These are phyloP conservation scores for Aspergillus latus DNA, from an alignment of 2,329 filamentous ascomycete species.

Conservation along the genomic window DNA sequence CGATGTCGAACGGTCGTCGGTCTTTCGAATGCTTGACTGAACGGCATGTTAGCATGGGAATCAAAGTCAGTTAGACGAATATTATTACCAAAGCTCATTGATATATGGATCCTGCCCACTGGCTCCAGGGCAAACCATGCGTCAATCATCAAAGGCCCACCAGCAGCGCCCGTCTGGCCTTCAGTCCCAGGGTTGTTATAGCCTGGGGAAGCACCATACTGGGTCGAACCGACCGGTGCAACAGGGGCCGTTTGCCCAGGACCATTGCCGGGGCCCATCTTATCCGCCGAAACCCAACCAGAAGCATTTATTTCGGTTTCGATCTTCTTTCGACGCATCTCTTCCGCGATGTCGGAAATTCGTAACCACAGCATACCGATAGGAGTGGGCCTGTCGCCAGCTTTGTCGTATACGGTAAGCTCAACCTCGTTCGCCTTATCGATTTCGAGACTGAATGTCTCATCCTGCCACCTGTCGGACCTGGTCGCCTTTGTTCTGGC, in stretches of 20 bases:
- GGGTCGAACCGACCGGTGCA: slow-evolving; percentile 48
- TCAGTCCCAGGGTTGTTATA: slow-evolving; percentile 28
- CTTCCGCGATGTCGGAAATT: slow-evolving; percentile 95
- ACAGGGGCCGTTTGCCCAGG: slow-evolving; percentile 54
- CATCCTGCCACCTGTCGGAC: slow-evolving; percentile 87
- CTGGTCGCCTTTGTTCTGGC: slow-evolving; percentile 82
- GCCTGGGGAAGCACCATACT: slow-evolving; percentile 25
- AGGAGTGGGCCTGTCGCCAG: slow-evolving; percentile 82
- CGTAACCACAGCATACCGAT: slow-evolving; percentile 95
- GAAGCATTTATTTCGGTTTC: slow-evolving; percentile 92
- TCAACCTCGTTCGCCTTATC: slow-evolving; percentile 99
- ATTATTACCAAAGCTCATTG: slow-evolving; percentile 71
- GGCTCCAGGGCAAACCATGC: slow-evolving; percentile 98
- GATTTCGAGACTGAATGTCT: slow-evolving; percentile 87
- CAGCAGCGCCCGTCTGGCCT: slow-evolving; percentile 28
- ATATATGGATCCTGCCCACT: slow-evolving; percentile 85
- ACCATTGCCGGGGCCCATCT: slow-evolving; percentile 69
- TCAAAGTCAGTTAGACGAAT: neutral
- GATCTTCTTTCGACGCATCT: slow-evolving; percentile 95
- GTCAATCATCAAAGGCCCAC: slow-evolving; percentile 61
- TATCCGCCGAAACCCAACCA: slow-evolving; percentile 96
- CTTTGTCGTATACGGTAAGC: slow-evolving; percentile 95
- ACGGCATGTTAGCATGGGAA: slow-evolving; percentile 21
- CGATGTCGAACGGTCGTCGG: slow-evolving; percentile 77
- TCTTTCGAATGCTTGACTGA: slow-evolving; percentile 81